Percentiles rank a stretch among this genome's conserved stretches.
These are phyloP conservation scores for Alternaria ventricosa DNA, from an alignment of 2,329 filamentous ascomycete genomes.

Conservation along the genomic window DNA sequence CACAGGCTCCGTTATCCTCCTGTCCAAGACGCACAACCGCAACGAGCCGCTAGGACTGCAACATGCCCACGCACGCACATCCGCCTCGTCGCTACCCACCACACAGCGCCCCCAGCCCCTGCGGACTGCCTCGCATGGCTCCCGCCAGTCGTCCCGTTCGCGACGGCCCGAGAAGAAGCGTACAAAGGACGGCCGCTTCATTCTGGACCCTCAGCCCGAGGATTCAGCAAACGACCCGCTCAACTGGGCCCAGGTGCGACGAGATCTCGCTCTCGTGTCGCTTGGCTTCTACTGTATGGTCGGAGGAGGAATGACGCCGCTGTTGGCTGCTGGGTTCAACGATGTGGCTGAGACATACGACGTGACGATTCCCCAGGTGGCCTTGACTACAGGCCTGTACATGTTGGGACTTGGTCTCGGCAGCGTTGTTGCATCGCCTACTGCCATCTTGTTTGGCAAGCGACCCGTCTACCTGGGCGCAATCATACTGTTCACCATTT, in stretches of 20 bases:
- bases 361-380: constrained; percentile 74
- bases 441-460: constrained; percentile 90
- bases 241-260: constrained; percentile 85
- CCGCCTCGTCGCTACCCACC: constrained; percentile 59
- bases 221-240: constrained; percentile 89
- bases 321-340: constrained; percentile 88
- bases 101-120: constrained; percentile 29
- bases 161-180: constrained; percentile 66
- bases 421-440: constrained; percentile 83
- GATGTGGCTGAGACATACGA: constrained; percentile 73
- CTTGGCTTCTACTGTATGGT: constrained; percentile 93
- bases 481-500: constrained; percentile 76
- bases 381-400: constrained; percentile 87
- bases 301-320: constrained; percentile 88
- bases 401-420: constrained; percentile 93
- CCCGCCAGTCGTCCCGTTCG: constrained; percentile 32
- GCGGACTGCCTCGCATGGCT: constrained; percentile 21
- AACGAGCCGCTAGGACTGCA: constrained; percentile 68
- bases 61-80: constrained; percentile 67
- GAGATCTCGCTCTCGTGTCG: constrained; percentile 79
- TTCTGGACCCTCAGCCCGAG: constrained; percentile 90
- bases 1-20: constrained; percentile 65
- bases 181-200: constrained; percentile 81
- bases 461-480: constrained; percentile 85
- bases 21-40: constrained; percentile 61